phyloP scores from a whole-genome alignment of 495 filamentous ascomycete species.

The Hypoxylon intermedium region DNA sequence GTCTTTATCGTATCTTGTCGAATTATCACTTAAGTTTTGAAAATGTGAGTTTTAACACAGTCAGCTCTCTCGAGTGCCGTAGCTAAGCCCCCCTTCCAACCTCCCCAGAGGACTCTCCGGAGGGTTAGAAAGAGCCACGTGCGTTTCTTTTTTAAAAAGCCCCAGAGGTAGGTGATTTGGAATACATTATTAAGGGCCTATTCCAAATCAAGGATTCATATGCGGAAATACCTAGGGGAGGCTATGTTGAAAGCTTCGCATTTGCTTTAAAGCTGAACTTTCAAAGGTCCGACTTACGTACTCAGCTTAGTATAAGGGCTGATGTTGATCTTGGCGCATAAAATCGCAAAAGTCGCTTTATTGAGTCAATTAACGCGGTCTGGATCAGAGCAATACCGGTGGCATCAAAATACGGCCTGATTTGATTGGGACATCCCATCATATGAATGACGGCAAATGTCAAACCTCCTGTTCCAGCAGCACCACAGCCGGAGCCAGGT shows the following conservation, averaged over 20 bases:
- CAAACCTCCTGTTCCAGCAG: no score
- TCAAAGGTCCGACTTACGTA: neutral
- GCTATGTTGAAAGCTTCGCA: neutral
- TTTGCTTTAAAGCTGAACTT: neutral
- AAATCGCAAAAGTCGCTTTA: no score
- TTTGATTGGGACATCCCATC: no score
- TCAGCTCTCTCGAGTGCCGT: slow-evolving; percentile 1
- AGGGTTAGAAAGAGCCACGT: neutral
- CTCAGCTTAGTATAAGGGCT: neutral
- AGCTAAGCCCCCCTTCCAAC: neutral
- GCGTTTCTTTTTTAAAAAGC: neutral
- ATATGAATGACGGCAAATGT: no score
- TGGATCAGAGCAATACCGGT: no score
- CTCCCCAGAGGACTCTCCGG: neutral
- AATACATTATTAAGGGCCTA: neutral
- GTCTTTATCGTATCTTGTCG: neutral
- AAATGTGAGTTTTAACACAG: slow-evolving; percentile 2
- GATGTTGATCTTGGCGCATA: neutral
- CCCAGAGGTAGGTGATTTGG: neutral
- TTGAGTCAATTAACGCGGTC: no score
- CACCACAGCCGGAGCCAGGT: no score
- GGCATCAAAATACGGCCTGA: no score
- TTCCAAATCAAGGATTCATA: neutral
- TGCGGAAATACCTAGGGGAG: neutral
- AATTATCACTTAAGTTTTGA: neutral